Evolutionary conservation across 345 rosid species (phyloP).

Genomic region (Turritis glabra): DNA sequence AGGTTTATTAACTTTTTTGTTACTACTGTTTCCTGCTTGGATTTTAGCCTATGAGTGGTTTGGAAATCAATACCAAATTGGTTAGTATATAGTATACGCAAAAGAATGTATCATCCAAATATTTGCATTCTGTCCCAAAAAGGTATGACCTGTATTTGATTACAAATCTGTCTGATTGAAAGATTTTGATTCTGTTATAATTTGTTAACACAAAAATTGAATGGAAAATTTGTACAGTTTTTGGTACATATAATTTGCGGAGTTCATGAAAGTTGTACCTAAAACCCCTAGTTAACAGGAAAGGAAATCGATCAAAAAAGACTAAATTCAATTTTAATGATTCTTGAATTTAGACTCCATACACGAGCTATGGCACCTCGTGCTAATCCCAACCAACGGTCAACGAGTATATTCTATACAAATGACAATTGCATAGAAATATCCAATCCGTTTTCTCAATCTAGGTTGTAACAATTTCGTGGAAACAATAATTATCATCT

Average conservation of each 20-base stretch:
- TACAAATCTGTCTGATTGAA: neutral
- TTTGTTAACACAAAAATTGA: neutral
- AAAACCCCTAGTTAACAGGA: neutral
- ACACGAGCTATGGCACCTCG: neutral
- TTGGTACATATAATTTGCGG: neutral
- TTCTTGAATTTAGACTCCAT: neutral
- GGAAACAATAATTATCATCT: neutral
- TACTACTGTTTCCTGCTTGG: neutral
- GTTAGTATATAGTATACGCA: neutral
- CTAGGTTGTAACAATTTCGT: slow-evolving; percentile 2
- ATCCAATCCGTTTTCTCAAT: neutral
- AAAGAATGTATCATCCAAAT: neutral
- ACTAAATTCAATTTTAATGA: neutral
- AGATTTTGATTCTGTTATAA: neutral
- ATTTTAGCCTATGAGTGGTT: neutral
- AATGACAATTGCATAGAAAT: neutral
- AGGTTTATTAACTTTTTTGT: neutral
- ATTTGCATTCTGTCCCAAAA: neutral
- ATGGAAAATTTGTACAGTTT: neutral
- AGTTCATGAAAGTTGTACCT: neutral
- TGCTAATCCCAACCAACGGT: slow-evolving; percentile 26
- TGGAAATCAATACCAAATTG: neutral
- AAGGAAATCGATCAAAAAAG: neutral
- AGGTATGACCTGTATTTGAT: neutral
- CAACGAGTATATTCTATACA: slow-evolving; percentile 20